phyloP scores from a whole-genome alignment of 108 stramenopile species.

The Cyclotella cryptica region DNA sequence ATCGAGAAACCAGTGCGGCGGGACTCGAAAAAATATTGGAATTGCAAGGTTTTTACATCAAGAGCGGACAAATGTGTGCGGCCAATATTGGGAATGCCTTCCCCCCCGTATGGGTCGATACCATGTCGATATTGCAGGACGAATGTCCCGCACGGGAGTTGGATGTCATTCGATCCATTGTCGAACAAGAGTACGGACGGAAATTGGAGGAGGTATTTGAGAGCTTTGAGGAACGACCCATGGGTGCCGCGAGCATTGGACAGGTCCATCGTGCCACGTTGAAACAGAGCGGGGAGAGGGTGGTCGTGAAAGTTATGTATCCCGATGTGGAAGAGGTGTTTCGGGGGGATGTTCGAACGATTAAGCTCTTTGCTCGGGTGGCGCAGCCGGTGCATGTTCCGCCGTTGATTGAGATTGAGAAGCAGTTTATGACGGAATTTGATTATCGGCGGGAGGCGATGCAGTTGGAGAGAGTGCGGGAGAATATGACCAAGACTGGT shows the following conservation, averaged over 20 bases:
- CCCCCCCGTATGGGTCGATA: slow-evolving; percentile 84
- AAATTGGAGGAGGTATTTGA: slow-evolving; percentile 63
- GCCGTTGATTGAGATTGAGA: slow-evolving; percentile 86
- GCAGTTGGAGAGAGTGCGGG: slow-evolving; percentile 67
- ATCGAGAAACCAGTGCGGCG: slow-evolving; percentile 56
- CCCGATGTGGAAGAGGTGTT: slow-evolving; percentile 79
- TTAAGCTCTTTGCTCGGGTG: slow-evolving; percentile 80
- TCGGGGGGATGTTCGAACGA: slow-evolving; percentile 83
- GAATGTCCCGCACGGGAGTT: slow-evolving; percentile 72
- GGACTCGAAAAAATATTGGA: slow-evolving; percentile 81
- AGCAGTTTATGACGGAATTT: slow-evolving; percentile 95
- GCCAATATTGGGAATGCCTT: slow-evolving; percentile 89
- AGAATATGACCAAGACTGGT: slow-evolving; percentile 62
- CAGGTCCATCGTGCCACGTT: slow-evolving; percentile 88
- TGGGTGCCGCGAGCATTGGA: slow-evolving; percentile 87
- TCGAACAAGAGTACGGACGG: slow-evolving; percentile 67
- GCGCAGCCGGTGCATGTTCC: slow-evolving; percentile 91
- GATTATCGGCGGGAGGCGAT: slow-evolving; percentile 86
- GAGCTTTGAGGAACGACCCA: slow-evolving; percentile 76
- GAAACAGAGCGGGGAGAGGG: slow-evolving; percentile 60
- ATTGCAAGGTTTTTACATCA: slow-evolving; percentile 86
- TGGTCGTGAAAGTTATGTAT: slow-evolving; percentile 89
- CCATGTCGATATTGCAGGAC: slow-evolving; percentile 85
- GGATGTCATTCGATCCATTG: slow-evolving; percentile 63
- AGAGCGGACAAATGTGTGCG: slow-evolving; percentile 86